A percentile compares a stretch with the other conserved stretches of the same genome.
Evolutionary conservation across 1,284 basidiomycete species (phyloP).

Genomic region (Cystobasidium sp.): DNA sequence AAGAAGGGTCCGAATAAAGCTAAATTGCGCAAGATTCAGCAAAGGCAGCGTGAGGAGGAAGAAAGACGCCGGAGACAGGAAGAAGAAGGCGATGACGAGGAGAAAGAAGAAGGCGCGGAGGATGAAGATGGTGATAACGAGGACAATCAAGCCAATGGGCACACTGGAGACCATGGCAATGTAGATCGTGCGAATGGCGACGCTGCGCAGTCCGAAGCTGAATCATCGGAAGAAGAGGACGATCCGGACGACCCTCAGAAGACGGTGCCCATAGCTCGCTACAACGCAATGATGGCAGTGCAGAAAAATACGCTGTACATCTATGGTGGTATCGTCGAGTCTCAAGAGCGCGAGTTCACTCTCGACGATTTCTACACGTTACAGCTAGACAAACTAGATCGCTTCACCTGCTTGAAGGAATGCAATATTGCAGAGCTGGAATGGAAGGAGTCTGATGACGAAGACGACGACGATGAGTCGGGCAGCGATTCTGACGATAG

Average conservation of each 20-base stretch:
- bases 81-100: constrained; percentile 55
- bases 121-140: constrained; percentile 40
- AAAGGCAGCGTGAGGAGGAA: constrained; percentile 45
- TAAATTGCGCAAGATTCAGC: constrained; percentile 11
- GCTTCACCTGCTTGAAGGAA: constrained; percentile 71
- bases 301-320: constrained; percentile 83
- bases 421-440: constrained; percentile 64
- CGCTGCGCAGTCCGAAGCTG: constrained; percentile 66
- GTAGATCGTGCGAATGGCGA: constrained; percentile 68
- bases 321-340: constrained; percentile 88
- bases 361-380: constrained; percentile 80
- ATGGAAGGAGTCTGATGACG: constrained; percentile 59
- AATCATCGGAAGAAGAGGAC: constrained; percentile 73
- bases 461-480: constrained; percentile 52
- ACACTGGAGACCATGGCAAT: neutral
- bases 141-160: constrained; percentile 36
- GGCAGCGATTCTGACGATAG: constrained; percentile 62
- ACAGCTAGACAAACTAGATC: constrained; percentile 78
- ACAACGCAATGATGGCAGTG: constrained; percentile 89
- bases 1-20: constrained; percentile 45
- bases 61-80: constrained; percentile 55
- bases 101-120: constrained; percentile 46
- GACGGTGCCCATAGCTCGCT: constrained; percentile 75
- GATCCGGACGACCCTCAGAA: constrained; percentile 74
- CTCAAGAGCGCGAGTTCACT: constrained; percentile 78